phyloP scores from a whole-genome alignment of 2,329 filamentous ascomycete species.

The Pseudocercospora musae region DNA sequence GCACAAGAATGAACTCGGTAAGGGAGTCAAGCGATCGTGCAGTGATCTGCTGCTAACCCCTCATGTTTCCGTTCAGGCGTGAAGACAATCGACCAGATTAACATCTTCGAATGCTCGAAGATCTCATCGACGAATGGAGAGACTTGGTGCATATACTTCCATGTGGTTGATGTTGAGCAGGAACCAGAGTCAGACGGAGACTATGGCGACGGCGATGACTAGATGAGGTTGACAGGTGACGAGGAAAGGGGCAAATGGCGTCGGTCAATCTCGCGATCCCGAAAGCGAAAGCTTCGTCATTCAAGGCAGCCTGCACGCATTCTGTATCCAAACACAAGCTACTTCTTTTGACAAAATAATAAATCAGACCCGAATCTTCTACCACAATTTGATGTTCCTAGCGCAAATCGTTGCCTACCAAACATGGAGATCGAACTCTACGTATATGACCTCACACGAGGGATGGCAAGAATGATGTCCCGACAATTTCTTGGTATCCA shows the following conservation, averaged over 20 bases:
- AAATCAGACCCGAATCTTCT: not conserved
- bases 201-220: not conserved
- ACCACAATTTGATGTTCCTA: not conserved
- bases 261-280: not conserved
- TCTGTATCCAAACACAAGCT: not conserved
- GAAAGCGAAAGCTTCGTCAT: not conserved
- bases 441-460: conserved; percentile 51
- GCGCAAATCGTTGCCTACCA: not conserved
- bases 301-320: not conserved
- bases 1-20: conserved; percentile 7
- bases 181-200: not conserved
- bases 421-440: conserved; percentile 51
- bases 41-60: not conserved
- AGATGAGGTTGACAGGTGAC: not conserved
- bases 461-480: conserved; percentile 50
- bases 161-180: not conserved
- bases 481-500: conserved; percentile 60
- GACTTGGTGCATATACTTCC: conserved; percentile 5
- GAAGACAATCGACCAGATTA: conserved; percentile 5
- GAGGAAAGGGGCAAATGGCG: not conserved
- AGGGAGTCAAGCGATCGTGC: not conserved
- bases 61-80: not conserved
- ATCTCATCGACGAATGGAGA: not conserved
- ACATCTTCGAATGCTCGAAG: conserved; percentile 3
- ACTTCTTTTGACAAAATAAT: not conserved